Conservation (phyloP, 2,329 filamentous ascomycete species). For the Polychaeton citri region DNA sequence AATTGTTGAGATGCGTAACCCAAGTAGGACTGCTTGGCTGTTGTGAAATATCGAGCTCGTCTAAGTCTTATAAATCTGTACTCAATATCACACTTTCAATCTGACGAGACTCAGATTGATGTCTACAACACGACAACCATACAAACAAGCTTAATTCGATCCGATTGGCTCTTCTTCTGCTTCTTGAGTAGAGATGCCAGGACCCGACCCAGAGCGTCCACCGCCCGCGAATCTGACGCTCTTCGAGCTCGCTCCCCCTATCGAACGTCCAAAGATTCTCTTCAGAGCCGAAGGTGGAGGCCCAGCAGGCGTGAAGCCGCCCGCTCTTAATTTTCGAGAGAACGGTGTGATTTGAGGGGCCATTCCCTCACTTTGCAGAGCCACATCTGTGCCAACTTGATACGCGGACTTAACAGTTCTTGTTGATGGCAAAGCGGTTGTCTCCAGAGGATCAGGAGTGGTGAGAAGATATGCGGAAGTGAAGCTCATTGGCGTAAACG, state of each 20-base stretch:
- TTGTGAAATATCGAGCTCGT: too few species aligned
- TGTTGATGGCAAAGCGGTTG: constrained; percentile 15
- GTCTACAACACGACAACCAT: too few species aligned
- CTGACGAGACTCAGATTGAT: too few species aligned
- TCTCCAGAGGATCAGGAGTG: constrained; percentile 14
- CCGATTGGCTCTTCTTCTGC: too few species aligned
- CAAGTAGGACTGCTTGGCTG: too few species aligned
- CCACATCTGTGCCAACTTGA: constrained; percentile 15
- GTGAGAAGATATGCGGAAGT: constrained; percentile 13
- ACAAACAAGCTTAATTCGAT: too few species aligned
- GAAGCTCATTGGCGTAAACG: constrained; percentile 18
- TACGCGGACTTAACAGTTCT: constrained; percentile 15
- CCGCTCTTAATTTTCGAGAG: constrained; percentile 22
- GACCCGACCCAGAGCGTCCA: constrained; percentile 2
- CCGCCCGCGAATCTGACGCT: constrained; percentile 13
- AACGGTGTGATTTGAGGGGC: constrained; percentile 27
- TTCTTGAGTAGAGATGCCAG: too few species aligned
- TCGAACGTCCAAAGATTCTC: constrained; percentile 7
- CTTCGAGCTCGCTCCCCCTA: constrained; percentile 9
- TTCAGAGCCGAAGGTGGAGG: constrained; percentile 8
- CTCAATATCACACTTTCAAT: too few species aligned
- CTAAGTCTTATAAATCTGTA: too few species aligned
- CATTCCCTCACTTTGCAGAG: constrained; percentile 7
- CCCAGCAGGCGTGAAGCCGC: constrained; percentile 12
- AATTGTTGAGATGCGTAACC: too few species aligned